Evolutionary conservation across 306 rosid species (phyloP).

Genomic region (Gleditsia sinensis): DNA sequence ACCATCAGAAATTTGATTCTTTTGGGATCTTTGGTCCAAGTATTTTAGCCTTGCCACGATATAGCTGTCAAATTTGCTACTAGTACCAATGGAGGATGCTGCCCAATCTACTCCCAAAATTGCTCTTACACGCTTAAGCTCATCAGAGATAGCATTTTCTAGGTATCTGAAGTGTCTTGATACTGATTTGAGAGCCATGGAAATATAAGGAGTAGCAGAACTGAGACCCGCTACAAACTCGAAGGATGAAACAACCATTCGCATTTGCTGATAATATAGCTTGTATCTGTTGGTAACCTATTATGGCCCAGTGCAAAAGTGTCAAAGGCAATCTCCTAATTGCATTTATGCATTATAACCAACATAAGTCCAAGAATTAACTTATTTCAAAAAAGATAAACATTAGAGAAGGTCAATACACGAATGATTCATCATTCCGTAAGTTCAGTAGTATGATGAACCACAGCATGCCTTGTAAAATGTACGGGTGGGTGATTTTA

Average conservation of each 20-base stretch:
- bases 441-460: background rate
- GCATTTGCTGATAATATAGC: slow-evolving; percentile 91
- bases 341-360: background rate
- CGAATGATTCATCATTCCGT: background rate
- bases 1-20: slow-evolving; percentile 55
- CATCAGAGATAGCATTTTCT: slow-evolving; percentile 65
- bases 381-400: background rate
- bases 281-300: slow-evolving; percentile 85
- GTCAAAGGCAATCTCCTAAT: background rate
- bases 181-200: slow-evolving; percentile 64
- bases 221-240: slow-evolving; percentile 81
- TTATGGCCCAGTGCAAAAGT: background rate
- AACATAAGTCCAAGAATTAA: background rate
- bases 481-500: no score
- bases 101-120: slow-evolving; percentile 65
- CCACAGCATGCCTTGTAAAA: background rate
- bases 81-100: slow-evolving; percentile 40
- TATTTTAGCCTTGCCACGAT: slow-evolving; percentile 46
- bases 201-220: slow-evolving; percentile 77
- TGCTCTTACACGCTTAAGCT: slow-evolving; percentile 54
- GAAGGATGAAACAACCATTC: slow-evolving; percentile 86
- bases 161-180: slow-evolving; percentile 68
- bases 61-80: slow-evolving; percentile 42
- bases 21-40: slow-evolving; percentile 65
- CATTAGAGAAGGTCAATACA: background rate